These are phyloP conservation scores for Drechslerella dactyloides DNA, from an alignment of 2,329 filamentous ascomycete genomes.

Conservation along the genomic window DNA sequence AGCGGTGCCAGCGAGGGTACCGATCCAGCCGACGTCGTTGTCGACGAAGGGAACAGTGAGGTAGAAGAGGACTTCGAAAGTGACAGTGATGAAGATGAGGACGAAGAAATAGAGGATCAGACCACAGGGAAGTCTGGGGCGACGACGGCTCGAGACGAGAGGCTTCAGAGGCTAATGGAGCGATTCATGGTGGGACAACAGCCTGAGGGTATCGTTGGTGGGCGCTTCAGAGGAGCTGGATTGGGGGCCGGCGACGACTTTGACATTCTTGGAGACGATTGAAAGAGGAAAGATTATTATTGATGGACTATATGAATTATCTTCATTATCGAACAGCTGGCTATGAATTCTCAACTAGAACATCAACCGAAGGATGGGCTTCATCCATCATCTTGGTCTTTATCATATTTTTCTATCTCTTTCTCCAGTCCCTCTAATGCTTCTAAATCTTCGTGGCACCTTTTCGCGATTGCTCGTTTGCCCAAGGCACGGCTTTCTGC, in stretches of 20 bases:
- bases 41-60: conserved; percentile 53
- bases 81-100: conserved; percentile 53
- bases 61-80: conserved; percentile 55
- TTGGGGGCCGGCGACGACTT: conserved; percentile 31
- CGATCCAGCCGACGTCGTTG: conserved; percentile 55
- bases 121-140: conserved; percentile 49
- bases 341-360: too few species aligned
- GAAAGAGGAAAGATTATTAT: conserved; percentile 1
- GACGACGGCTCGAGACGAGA: conserved; percentile 21
- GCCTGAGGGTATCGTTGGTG: conserved; percentile 27
- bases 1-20: conserved; percentile 39
- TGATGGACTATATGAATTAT: too few species aligned
- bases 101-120: conserved; percentile 52
- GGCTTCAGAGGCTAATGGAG: conserved; percentile 37
- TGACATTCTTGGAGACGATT: conserved; percentile 39
- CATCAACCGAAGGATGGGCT: too few species aligned
- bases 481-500: too few species aligned
- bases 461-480: too few species aligned
- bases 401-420: too few species aligned
- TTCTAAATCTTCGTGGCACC: too few species aligned
- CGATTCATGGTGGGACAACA: conserved; percentile 44
- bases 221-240: conserved; percentile 7
- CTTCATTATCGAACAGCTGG: too few species aligned
- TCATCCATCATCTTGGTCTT: too few species aligned
- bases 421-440: too few species aligned